Evolutionary conservation across 768 basidiomycete genomes (phyloP), one percentile per base, ranked within the genome.

Genomic region (Cystobasidium ongulense): DNA sequence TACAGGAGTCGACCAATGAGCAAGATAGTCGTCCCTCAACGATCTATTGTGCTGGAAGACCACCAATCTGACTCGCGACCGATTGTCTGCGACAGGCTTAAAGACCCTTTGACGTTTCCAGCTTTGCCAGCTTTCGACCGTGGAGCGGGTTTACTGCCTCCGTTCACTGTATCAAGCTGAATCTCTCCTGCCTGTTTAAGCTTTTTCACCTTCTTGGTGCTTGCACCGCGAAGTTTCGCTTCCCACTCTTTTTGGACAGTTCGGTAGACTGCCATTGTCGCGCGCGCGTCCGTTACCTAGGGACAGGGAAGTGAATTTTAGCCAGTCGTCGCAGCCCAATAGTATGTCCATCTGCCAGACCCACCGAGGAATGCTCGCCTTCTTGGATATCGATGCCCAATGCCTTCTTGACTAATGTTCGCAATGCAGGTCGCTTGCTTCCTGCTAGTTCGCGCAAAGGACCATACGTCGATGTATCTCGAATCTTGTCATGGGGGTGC

Each of bases 251-350:
- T 87, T 77, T 89, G 88, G 80, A 93, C 85, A 21, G 94, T 79
- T 7, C 92, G 85, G 80, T 90, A 97, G 43, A 97, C 83, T 0
- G 92, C 94, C 92, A 99, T 96, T 0, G 93, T 90, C 0, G 94
- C 95, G 64, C 94, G 86, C 0, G 94, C 92, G 80, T 98, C 94
- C 21, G 87, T 90, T 3, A 97, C 88, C 94, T 96, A 27, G 33
- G 73, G 13, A 38, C 52, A 65, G 54, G 63, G 29, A 43, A 31
- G 65, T 29, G 52, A 62, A 27, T 75, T 29, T 50, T 52, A 0
- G 43, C 38, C 35, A 41, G 57, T 74, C 29, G 15, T 52, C 29
- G 68, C 41, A 4, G 27, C 25, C 35, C 25, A 8, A n/a, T 17
- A 15, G 23, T 18, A 18, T 25, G 43, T 27, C 7, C 70, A 65